phyloP scores from a whole-genome alignment of 2,329 filamentous ascomycete genomes.

The Biscogniauxia sp. region DNA sequence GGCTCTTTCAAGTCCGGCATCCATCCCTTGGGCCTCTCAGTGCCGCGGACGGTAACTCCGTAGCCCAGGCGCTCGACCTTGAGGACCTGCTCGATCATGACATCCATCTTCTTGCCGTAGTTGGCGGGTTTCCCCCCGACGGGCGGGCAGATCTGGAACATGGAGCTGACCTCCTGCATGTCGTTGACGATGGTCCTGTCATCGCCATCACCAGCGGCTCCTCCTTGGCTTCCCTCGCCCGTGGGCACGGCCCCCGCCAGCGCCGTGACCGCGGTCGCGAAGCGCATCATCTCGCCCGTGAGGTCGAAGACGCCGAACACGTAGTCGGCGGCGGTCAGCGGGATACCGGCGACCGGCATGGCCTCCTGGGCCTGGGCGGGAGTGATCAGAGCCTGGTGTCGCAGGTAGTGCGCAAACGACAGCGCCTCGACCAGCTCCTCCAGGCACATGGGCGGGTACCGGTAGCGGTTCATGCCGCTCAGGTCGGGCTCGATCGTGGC shows the following conservation, averaged over 20 bases:
- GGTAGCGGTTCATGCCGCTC: conserved; percentile 73
- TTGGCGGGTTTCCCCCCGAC: conserved; percentile 44
- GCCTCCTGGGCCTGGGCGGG: conserved; percentile 56
- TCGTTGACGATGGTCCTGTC: conserved; percentile 69
- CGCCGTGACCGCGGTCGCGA: conserved; percentile 85
- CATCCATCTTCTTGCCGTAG: conserved; percentile 75
- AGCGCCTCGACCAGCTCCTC: conserved; percentile 95
- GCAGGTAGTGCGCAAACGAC: conserved; percentile 84
- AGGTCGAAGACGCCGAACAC: conserved; percentile 89
- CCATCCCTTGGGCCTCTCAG: conserved; percentile 89
- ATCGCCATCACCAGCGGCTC: conserved; percentile 11
- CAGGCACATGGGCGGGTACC: conserved; percentile 84
- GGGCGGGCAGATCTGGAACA: conserved; percentile 71
- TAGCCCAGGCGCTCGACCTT: conserved; percentile 94
- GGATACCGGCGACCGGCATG: conserved; percentile 51
- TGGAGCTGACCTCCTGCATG: conserved; percentile 72
- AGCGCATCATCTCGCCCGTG: conserved; percentile 95
- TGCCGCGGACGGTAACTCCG: conserved; percentile 80
- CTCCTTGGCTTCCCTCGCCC: conserved; percentile 30
- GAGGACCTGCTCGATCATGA: conserved; percentile 83
- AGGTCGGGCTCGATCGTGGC: conserved; percentile 68
- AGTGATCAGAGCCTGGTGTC: conserved; percentile 70
- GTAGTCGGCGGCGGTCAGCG: conserved; percentile 79
- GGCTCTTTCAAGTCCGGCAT: conserved; percentile 66
- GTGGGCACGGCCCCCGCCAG: conserved; percentile 57